A percentile compares a stretch with the other conserved stretches of the same genome.
These are phyloP conservation scores for Linum usitatissimum DNA, from an alignment of 345 rosid genomes.

Conservation along the genomic window DNA sequence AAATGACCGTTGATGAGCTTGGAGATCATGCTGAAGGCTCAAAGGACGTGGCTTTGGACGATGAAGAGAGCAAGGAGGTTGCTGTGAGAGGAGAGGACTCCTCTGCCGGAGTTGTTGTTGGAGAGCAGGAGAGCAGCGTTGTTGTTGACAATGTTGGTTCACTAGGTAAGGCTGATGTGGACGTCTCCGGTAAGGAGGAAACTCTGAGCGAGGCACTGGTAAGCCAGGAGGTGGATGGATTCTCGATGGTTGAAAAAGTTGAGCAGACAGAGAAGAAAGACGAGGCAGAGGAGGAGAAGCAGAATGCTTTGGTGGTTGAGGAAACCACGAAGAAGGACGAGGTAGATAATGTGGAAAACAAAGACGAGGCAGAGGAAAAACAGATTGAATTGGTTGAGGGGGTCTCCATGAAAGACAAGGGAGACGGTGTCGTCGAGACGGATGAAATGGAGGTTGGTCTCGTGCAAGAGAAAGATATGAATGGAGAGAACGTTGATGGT, in stretches of 20 bases:
- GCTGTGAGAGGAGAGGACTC: conserved; percentile 3
- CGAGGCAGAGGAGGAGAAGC: neutral
- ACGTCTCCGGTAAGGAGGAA: conserved; percentile 7
- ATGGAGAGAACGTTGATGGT: neutral
- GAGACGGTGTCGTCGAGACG: conserved; percentile 4
- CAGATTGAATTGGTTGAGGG: neutral
- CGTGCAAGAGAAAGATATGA: too few species aligned
- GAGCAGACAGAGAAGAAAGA: neutral
- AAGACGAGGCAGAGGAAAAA: neutral
- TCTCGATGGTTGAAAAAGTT: neutral
- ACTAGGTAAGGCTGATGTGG: neutral
- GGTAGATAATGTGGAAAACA: neutral
- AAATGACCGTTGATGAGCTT: neutral
- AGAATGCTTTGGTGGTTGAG: neutral
- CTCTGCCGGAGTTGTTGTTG: neutral
- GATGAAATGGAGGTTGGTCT: conserved; percentile 1
- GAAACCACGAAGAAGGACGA: neutral
- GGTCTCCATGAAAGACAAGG: neutral
- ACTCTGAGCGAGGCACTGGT: neutral
- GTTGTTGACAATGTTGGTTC: conserved; percentile 7
- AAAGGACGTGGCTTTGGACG: conserved; percentile 3
- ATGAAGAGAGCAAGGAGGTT: neutral
- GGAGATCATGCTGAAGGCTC: conserved; percentile 10
- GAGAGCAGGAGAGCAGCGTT: conserved; percentile 8
- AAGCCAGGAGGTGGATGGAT: neutral